Conservation (phyloP, 768 basidiomycete genomes). For the Naganishia kalamii region DNA sequence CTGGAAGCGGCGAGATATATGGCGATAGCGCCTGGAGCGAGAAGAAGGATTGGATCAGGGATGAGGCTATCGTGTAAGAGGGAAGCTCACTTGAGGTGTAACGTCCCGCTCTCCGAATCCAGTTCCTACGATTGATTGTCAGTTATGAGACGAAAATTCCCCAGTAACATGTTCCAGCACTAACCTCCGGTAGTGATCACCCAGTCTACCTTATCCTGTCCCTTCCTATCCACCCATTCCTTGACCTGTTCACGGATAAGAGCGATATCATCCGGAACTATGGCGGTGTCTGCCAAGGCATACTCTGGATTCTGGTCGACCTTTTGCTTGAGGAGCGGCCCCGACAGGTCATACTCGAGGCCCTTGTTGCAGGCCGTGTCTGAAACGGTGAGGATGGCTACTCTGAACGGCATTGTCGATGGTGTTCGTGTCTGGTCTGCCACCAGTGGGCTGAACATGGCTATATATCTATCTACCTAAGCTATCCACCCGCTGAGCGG, state of each 20-base stretch:
- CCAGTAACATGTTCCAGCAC: not conserved
- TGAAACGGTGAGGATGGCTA: constrained; percentile 11
- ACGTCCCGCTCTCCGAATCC: constrained; percentile 73
- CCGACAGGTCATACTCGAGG: constrained; percentile 14
- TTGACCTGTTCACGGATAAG: constrained; percentile 54
- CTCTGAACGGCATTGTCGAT: constrained; percentile 4
- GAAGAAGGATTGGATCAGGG: not conserved
- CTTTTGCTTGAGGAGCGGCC: constrained; percentile 4
- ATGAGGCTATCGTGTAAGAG: not conserved
- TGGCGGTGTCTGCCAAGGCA: constrained; percentile 25
- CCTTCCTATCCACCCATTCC: constrained; percentile 47
- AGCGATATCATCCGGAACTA: constrained; percentile 64
- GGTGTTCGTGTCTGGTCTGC: not conserved
- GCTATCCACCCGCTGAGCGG: not conserved
- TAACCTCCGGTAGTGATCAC: constrained; percentile 72
- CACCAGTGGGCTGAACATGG: not conserved
- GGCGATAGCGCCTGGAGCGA: constrained; percentile 47
- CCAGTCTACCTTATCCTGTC: constrained; percentile 56
- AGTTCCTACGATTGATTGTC: constrained; percentile 47
- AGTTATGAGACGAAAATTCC: not conserved
- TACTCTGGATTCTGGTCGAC: constrained; percentile 13
- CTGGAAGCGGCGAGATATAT: constrained; percentile 50
- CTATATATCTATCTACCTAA: too few species aligned
- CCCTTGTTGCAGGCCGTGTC: constrained; percentile 18
- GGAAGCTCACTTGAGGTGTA: constrained; percentile 66